Percentiles rank a stretch among this genome's conserved stretches.
Conservation (phyloP, 2,329 filamentous ascomycete species). For the Epichloe sibirici region DNA sequence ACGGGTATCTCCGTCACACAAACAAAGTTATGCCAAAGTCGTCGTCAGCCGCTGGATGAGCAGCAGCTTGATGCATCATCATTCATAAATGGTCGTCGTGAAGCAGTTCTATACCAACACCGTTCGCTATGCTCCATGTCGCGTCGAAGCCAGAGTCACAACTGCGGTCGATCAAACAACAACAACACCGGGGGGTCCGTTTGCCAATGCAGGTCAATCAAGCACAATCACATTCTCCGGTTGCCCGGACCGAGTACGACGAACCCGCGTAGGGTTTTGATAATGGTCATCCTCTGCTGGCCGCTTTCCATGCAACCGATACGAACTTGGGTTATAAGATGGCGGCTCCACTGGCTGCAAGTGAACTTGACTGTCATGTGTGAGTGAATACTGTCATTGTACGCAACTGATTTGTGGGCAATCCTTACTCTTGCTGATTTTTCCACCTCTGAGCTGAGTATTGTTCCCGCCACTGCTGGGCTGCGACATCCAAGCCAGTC, state of each 20-base stretch:
- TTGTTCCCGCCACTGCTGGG: background rate
- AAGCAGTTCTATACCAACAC: conserved; percentile 6
- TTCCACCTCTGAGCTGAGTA: background rate
- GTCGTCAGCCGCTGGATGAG: background rate
- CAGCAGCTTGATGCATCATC: background rate
- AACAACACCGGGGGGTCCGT: background rate
- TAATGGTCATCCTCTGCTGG: conserved; percentile 4
- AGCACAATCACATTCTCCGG: conserved; percentile 20
- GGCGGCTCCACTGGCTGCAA: background rate
- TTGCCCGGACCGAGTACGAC: conserved; percentile 10
- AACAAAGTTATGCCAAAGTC: background rate
- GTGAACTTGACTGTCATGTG: background rate
- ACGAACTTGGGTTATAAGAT: background rate
- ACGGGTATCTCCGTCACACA: conserved; percentile 3
- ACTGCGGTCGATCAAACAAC: background rate
- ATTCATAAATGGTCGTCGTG: background rate
- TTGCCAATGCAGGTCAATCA: conserved; percentile 13
- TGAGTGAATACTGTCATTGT: background rate
- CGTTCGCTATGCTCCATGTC: conserved; percentile 4
- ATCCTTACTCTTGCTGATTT: conserved; percentile 3
- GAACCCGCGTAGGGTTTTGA: background rate
- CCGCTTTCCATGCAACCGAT: conserved; percentile 3
- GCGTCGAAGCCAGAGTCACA: background rate
- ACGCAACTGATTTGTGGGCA: background rate
- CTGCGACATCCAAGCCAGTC: background rate